Conservation (phyloP, 495 filamentous ascomycete genomes). For the Aspergillus cavernicola region DNA sequence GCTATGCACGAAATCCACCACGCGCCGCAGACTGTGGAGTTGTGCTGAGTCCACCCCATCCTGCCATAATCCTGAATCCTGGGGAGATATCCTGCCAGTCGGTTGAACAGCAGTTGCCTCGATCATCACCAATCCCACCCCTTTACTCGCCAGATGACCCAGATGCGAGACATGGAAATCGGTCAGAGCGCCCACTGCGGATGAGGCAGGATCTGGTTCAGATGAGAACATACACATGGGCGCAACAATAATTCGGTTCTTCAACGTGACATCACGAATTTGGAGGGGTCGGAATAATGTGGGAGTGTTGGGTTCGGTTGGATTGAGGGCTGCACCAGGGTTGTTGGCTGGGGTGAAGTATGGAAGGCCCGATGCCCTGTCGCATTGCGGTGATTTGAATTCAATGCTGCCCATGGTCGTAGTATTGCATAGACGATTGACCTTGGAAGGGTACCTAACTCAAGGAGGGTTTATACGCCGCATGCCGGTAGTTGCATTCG, state of each 20-base stretch:
- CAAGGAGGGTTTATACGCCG: too few species aligned
- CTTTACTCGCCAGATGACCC: neutral
- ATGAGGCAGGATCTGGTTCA: neutral
- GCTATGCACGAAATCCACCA: constrained; percentile 55
- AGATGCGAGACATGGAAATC: neutral
- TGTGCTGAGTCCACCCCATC: neutral
- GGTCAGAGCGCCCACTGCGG: neutral
- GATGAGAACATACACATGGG: constrained; percentile 2
- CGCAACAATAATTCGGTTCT: constrained; percentile 2
- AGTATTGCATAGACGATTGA: too few species aligned
- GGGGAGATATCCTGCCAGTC: neutral
- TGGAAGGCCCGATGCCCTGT: too few species aligned
- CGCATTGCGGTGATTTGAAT: too few species aligned
- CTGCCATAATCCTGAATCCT: neutral
- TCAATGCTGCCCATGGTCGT: too few species aligned
- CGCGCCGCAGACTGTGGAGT: neutral
- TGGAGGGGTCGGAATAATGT: neutral
- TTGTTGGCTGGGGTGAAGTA: neutral
- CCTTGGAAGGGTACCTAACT: too few species aligned
- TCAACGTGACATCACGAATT: neutral
- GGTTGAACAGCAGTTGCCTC: neutral
- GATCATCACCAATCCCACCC: neutral
- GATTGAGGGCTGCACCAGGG: neutral
- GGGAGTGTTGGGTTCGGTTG: neutral
- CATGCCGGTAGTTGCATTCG: too few species aligned